Base-by-base conservation (phyloP, 345 rosid species). In the Zanthoxylum bungeanum region DNA sequence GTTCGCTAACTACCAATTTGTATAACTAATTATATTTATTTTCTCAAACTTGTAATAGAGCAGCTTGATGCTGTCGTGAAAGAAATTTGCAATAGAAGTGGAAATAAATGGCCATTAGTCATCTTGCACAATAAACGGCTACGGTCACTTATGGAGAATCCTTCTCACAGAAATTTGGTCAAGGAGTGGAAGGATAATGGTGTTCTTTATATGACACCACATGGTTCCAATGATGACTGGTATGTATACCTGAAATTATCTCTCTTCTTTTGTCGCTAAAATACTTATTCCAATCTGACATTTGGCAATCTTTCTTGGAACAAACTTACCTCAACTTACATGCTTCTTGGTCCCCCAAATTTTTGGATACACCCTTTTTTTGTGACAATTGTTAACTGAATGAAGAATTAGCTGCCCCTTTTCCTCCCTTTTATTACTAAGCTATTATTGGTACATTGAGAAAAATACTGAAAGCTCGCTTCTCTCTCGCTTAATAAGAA, bases 161-260 rank as follows among this genome's bases (percentile, higher is more conserved):
- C 85, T 56, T 78, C 83, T 51, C 69, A 81, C 42, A 79, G 91
- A 75, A 66, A 73, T 72, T 27, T 85, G 78, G 85, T 91, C 56
- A 83, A 90, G 57, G 93, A 88, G 56, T 94, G 97, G 98, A 80
- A 77, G 40, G 71, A 77, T 56, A 80, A 84, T 36, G 91, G 84
- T 60, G 84, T 84, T 72, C 74, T 93, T 19, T 91, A 88, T 71
- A 66, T 83, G 19, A 91, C 98, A 8, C 97, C 98, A 37, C 84
- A 83, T 66, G 97, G 98, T 69, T 90, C 97, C 25, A 91, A 93
- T 76, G 97, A 93, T 86, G 97, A 91, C 78, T 93, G 98, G 96
- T 93, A 84, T 56, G 40, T 46, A 7, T 4, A 16, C 73, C 39
- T 55, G 9, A 34, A 39, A 12, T 10, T 6, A 9, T 24, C 25